Percentiles rank a stretch among this genome's conserved stretches.
Evolutionary conservation across 305 asterid genomes (phyloP).

Genomic region (Fraxinus albicans): DNA sequence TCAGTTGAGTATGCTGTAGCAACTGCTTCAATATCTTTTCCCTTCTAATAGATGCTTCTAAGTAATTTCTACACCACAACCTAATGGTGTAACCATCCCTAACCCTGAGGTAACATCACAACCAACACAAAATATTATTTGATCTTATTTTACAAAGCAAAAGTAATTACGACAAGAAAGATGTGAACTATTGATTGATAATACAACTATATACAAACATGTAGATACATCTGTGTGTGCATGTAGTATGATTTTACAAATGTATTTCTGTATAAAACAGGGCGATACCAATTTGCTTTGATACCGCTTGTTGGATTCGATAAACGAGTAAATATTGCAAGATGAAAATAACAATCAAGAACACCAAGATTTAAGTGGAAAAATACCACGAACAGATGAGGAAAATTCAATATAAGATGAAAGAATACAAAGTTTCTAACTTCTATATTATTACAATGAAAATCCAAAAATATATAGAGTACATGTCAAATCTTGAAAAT

Average conservation of each 20-base stretch:
- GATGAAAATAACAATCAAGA: too few relatives aligned
- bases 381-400: too few relatives aligned
- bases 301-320: too few relatives aligned
- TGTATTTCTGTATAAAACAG: not conserved
- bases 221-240: not conserved
- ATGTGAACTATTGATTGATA: not conserved
- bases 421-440: too few relatives aligned
- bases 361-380: too few relatives aligned
- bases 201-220: not conserved
- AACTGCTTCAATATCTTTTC: slow-evolving; percentile 9
- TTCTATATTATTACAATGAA: too few relatives aligned
- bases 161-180: slow-evolving; percentile 6
- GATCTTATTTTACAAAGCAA: not conserved
- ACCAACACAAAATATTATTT: not conserved
- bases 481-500: too few relatives aligned
- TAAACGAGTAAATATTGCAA: too few relatives aligned
- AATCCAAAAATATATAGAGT: too few relatives aligned
- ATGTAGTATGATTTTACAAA: not conserved
- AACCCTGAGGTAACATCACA: slow-evolving; percentile 49
- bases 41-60: slow-evolving; percentile 83
- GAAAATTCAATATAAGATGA: too few relatives aligned
- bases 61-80: slow-evolving; percentile 78
- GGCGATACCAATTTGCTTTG: too few relatives aligned
- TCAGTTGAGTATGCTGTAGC: not conserved
- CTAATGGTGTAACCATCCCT: slow-evolving; percentile 93